phyloP scores from a whole-genome alignment of 2,329 filamentous ascomycete species.

The Trichoderma citrinoviride region DNA sequence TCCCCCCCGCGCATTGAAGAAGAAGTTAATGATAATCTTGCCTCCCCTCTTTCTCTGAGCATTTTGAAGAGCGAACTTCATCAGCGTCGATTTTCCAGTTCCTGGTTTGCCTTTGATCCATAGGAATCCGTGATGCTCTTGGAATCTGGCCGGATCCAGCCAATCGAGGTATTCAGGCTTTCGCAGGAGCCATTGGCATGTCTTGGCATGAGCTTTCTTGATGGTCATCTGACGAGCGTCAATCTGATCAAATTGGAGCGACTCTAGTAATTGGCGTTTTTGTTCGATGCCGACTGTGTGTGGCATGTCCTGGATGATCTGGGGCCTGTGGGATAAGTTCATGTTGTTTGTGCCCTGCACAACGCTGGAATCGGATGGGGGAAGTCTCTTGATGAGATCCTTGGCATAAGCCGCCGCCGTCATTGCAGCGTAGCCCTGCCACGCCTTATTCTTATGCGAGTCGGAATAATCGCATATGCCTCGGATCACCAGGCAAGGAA shows the following conservation, averaged over 20 bases:
- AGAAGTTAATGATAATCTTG: slow-evolving; percentile 41
- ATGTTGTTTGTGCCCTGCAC: neutral
- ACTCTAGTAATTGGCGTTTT: slow-evolving; percentile 27
- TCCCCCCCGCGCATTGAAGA: slow-evolving; percentile 49
- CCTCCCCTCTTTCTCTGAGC: neutral
- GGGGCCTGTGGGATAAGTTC: neutral
- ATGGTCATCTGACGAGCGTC: slow-evolving; percentile 38
- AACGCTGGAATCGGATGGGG: neutral
- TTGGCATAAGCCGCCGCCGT: slow-evolving; percentile 32
- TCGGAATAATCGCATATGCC: slow-evolving; percentile 40
- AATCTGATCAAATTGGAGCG: slow-evolving; percentile 40
- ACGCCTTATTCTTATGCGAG: slow-evolving; percentile 27
- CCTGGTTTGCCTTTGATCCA: slow-evolving; percentile 49
- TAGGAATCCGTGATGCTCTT: slow-evolving; percentile 39
- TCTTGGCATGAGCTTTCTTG: slow-evolving; percentile 35
- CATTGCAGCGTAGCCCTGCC: slow-evolving; percentile 29
- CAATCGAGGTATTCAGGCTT: slow-evolving; percentile 18
- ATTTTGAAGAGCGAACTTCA: slow-evolving; percentile 38
- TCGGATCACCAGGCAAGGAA: slow-evolving; percentile 35
- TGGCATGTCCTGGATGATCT: neutral
- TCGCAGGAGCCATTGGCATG: slow-evolving; percentile 24
- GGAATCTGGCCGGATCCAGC: neutral
- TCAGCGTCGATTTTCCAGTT: slow-evolving; percentile 46
- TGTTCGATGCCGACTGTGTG: neutral
- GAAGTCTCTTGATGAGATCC: slow-evolving; percentile 24